Evolutionary conservation across 345 rosid species (phyloP).

Genomic region (Aurinia saxatilis): DNA sequence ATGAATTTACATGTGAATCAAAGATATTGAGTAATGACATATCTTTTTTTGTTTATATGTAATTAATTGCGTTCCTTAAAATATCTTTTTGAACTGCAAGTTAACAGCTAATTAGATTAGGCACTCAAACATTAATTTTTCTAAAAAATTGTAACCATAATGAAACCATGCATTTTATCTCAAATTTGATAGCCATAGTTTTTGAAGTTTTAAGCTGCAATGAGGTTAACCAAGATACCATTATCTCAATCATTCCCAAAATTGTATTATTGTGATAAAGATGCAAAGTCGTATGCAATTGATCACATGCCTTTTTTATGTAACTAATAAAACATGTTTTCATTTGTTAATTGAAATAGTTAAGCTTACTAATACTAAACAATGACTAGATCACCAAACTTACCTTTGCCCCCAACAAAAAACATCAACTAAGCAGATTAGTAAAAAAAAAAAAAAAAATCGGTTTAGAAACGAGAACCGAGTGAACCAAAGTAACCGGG

Average conservation of each 20-base stretch:
- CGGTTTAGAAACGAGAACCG: constrained; percentile 5
- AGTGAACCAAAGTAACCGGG: constrained; percentile 8
- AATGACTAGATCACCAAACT: constrained; percentile 28
- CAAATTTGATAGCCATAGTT: not conserved
- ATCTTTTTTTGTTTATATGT: not conserved
- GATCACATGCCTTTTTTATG: not conserved
- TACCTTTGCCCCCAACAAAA: too few relatives aligned
- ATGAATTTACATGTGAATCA: constrained; percentile 20
- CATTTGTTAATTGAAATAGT: not conserved
- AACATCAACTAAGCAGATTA: too few relatives aligned
- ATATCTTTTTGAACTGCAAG: not conserved
- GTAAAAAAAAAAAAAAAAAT: too few relatives aligned
- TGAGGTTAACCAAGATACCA: constrained; percentile 37
- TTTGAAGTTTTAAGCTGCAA: constrained; percentile 38
- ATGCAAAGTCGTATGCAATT: constrained; percentile 4
- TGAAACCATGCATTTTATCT: not conserved
- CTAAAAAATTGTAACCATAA: not conserved
- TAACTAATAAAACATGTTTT: not conserved
- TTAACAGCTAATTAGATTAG: not conserved
- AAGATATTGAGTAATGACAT: not conserved
- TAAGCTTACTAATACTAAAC: constrained; percentile 11
- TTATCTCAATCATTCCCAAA: constrained; percentile 11
- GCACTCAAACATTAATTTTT: not conserved
- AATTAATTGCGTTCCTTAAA: not conserved
- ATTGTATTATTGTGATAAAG: not conserved